These are phyloP conservation scores for Fusarium buxicola DNA, from an alignment of 2,329 filamentous ascomycete genomes.

Conservation along the genomic window DNA sequence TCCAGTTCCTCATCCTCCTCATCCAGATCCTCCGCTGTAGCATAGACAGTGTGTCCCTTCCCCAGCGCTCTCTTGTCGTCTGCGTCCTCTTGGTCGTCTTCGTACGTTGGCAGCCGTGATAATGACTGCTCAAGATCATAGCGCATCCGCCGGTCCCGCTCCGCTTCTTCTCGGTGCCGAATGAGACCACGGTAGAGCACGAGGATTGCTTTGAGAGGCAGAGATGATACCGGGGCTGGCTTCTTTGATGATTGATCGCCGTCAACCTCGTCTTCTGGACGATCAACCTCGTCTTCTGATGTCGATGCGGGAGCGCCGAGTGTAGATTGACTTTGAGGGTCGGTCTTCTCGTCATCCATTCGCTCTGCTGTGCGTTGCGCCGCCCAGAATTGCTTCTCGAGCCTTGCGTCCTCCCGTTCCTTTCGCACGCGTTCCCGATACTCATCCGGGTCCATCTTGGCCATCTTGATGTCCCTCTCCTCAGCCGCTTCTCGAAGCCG, in stretches of 20 bases:
- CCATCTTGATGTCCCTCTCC: slow-evolving; percentile 67
- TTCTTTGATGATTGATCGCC: slow-evolving; percentile 43
- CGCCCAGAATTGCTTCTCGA: slow-evolving; percentile 77
- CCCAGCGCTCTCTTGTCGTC: slow-evolving; percentile 79
- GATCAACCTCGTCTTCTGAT: slow-evolving; percentile 33
- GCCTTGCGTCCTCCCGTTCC: slow-evolving; percentile 75
- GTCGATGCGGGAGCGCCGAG: slow-evolving; percentile 30
- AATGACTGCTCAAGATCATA: slow-evolving; percentile 75
- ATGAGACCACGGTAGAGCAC: slow-evolving; percentile 84
- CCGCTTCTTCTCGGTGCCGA: slow-evolving; percentile 74
- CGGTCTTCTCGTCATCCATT: slow-evolving; percentile 69
- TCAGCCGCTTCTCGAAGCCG: slow-evolving; percentile 74
- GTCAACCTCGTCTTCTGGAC: slow-evolving; percentile 36
- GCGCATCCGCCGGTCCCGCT: slow-evolving; percentile 73
- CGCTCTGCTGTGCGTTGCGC: slow-evolving; percentile 87
- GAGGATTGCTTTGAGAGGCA: slow-evolving; percentile 75
- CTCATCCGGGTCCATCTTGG: slow-evolving; percentile 73
- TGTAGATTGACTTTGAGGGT: background rate
- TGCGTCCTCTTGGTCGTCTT: slow-evolving; percentile 75
- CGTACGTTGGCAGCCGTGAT: slow-evolving; percentile 72
- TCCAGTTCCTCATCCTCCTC: slow-evolving; percentile 85
- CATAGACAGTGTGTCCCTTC: slow-evolving; percentile 64
- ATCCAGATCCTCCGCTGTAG: slow-evolving; percentile 75
- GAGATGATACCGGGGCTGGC: slow-evolving; percentile 54
- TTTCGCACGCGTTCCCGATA: slow-evolving; percentile 78